phyloP scores from a whole-genome alignment of 2,329 filamentous ascomycete genomes.

The Ophiostoma piceae region DNA sequence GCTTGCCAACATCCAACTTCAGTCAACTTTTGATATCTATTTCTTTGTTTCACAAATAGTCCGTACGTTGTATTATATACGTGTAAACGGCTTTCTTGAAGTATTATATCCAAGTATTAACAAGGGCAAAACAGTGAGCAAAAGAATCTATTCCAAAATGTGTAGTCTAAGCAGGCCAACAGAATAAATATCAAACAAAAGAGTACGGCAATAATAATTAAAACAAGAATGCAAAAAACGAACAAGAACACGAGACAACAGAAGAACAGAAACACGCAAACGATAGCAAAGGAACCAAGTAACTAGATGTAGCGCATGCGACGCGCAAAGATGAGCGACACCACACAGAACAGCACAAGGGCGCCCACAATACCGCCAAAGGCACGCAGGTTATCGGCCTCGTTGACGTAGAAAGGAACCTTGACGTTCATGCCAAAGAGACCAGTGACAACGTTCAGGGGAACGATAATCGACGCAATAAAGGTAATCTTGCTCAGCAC shows the following conservation, averaged over 20 bases:
- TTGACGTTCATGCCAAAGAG: conserved; percentile 83
- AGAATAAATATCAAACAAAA: neutral
- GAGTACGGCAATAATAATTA: neutral
- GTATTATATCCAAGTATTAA: neutral
- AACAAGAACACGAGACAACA: neutral
- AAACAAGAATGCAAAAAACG: neutral
- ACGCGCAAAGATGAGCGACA: conserved; percentile 45
- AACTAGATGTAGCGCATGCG: conserved; percentile 43
- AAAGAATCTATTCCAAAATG: neutral
- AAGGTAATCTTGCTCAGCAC: conserved; percentile 93
- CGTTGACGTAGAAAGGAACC: conserved; percentile 56
- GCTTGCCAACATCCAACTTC: neutral
- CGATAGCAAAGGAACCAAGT: neutral
- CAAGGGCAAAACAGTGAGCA: neutral
- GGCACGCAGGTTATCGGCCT: conserved; percentile 47
- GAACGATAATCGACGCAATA: conserved; percentile 90
- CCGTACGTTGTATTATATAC: neutral
- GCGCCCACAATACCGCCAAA: conserved; percentile 50
- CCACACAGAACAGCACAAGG: conserved; percentile 49
- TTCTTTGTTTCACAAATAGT: neutral
- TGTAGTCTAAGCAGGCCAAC: neutral
- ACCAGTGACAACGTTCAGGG: conserved; percentile 85
- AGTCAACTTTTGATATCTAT: neutral
- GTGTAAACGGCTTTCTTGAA: neutral
- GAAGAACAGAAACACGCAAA: neutral